These are phyloP conservation scores for Talaromyces sp. DNA, from an alignment of 2,329 filamentous ascomycete species.

Conservation along the genomic window DNA sequence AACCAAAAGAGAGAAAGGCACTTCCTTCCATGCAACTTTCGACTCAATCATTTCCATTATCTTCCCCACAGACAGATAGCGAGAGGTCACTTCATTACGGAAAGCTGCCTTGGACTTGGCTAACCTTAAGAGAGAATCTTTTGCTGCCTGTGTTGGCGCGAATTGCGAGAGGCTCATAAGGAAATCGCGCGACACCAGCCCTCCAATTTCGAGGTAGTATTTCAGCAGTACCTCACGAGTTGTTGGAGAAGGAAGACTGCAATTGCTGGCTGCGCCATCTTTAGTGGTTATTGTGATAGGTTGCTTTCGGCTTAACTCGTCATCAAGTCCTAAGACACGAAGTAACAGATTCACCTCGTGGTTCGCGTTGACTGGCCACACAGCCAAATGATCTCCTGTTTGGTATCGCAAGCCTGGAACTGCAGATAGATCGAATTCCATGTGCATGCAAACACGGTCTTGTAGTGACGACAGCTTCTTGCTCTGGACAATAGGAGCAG, in stretches of 20 bases:
- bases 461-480: background rate
- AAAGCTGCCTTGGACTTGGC: slow-evolving; percentile 66
- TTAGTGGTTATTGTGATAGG: background rate
- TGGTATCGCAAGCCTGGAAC: background rate
- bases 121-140: slow-evolving; percentile 75
- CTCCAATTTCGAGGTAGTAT: slow-evolving; percentile 91
- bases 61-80: slow-evolving; percentile 62
- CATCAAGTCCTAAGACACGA: background rate
- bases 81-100: slow-evolving; percentile 74
- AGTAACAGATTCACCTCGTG: background rate
- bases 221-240: slow-evolving; percentile 81
- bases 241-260: slow-evolving; percentile 71
- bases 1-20: slow-evolving; percentile 24
- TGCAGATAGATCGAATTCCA: background rate
- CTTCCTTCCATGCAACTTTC: slow-evolving; percentile 17
- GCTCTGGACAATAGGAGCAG: background rate
- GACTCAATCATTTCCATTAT: slow-evolving; percentile 28
- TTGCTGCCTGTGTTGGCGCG: slow-evolving; percentile 71
- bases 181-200: slow-evolving; percentile 88
- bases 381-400: slow-evolving; percentile 2
- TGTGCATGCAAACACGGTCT: background rate
- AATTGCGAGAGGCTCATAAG: slow-evolving; percentile 77
- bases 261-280: background rate
- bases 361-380: background rate
- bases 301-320: background rate